Percentiles rank a stretch among this genome's conserved stretches.
Conservation (phyloP, 2,329 filamentous ascomycete genomes). For the Blastomyces percursus region DNA sequence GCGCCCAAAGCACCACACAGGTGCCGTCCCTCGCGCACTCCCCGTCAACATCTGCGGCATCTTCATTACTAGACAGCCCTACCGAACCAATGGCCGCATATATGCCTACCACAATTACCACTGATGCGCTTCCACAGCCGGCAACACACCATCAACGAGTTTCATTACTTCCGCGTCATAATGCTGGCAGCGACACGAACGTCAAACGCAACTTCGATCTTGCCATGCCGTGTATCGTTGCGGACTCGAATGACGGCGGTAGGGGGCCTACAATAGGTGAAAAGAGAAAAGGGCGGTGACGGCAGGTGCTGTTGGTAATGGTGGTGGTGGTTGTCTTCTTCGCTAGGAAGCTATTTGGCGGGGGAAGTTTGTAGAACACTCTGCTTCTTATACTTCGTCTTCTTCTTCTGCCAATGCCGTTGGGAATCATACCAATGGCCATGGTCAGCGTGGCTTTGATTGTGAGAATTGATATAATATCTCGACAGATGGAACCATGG, state of each 20-base stretch:
- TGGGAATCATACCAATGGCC: neutral
- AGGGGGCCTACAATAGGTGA: neutral
- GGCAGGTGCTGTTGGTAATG: neutral
- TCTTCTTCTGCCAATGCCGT: neutral
- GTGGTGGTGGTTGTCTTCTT: neutral
- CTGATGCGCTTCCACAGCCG: neutral
- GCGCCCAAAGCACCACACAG: slow-evolving; percentile 14
- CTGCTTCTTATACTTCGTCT: neutral
- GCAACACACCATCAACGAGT: slow-evolving; percentile 15
- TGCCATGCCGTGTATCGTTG: neutral
- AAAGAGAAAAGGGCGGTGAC: neutral
- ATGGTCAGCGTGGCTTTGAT: neutral
- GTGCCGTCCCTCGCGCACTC: slow-evolving; percentile 28
- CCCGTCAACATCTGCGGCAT: slow-evolving; percentile 30
- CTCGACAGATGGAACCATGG: too few species aligned
- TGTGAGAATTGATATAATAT: neutral
- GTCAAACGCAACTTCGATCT: neutral
- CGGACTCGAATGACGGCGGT: neutral
- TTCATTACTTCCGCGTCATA: slow-evolving; percentile 14
- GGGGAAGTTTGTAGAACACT: neutral
- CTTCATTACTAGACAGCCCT: slow-evolving; percentile 25
- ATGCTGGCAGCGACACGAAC: neutral
- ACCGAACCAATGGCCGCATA: slow-evolving; percentile 20
- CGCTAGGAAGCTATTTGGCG: neutral
- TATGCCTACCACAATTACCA: slow-evolving; percentile 1